Evolutionary conservation across 306 rosid species (phyloP), one percentile per base, ranked within the genome.

Genomic region (Dicorynia guianensis): DNA sequence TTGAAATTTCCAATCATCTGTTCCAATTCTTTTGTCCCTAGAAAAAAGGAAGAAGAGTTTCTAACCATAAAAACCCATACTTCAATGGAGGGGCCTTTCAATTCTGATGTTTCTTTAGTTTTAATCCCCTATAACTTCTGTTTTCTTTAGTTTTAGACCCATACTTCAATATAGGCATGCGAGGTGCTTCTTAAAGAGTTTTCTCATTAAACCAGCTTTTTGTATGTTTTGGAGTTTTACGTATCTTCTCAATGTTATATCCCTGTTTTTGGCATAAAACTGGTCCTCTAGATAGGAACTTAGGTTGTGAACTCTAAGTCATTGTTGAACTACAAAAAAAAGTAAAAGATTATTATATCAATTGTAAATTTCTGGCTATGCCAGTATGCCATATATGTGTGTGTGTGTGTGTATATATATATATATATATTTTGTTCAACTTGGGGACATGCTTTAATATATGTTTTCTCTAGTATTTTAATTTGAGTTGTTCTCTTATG

Each of bases 401-500:
- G n/a, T n/a, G n/a, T n/a, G n/a, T n/a, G n/a, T n/a, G n/a, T n/a
- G n/a, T n/a, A n/a, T n/a, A n/a, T n/a, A n/a, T n/a, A n/a, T n/a
- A n/a, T n/a, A n/a, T n/a, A n/a, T 25, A 8, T 52, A 8, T 1
- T 3, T 25, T 11, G 56, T 18, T 56, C 49, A 74, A 44, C 20
- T 67, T 65, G 53, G 4, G 61, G 36, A 43, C 63, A 15, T 72
- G 53, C 17, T 13, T 20, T 55, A 15, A 60, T 58, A 59, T 17
- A 4, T 67, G 47, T 33, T 11, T n/a, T 46, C 14, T 56, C 4
- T 57, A 72, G 40, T 52, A 30, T 69, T 75, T 17, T 14, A 12
- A 56, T 53, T 47, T 35, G 11, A 60, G 13, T 59, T 58, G 35
- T 48, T 47, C 14, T 39, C 40, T 80, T 74, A 34, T 83, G 59